Evolutionary conservation across 2,329 filamentous ascomycete genomes (phyloP).

Genomic region (Colletotrichum navitas): DNA sequence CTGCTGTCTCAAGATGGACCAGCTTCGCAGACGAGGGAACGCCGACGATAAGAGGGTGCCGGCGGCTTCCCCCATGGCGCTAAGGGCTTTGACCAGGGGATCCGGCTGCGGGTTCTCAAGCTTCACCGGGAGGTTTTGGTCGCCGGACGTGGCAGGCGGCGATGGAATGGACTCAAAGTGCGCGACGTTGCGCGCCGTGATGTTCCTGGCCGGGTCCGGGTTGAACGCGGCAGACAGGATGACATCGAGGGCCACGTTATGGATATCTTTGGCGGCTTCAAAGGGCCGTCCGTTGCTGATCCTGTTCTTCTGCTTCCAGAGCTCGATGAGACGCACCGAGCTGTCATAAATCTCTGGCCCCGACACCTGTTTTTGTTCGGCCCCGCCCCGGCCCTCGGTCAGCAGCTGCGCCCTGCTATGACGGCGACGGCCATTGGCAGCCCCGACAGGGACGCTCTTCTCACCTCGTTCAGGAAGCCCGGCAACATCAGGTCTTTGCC

Average conservation of each 20-base stretch:
- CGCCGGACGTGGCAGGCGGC: not conserved
- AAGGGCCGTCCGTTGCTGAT: slow-evolving; percentile 50
- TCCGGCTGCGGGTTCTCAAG: not conserved
- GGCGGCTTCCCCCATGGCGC: not conserved
- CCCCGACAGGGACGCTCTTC: not conserved
- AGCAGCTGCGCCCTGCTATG: not conserved
- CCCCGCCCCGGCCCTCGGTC: too few species aligned
- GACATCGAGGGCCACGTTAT: slow-evolving; percentile 51
- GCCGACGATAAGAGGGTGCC: slow-evolving; percentile 1
- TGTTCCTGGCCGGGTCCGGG: slow-evolving; percentile 31
- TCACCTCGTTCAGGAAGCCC: slow-evolving; percentile 48
- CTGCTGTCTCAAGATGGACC: not conserved
- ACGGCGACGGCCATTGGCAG: not conserved
- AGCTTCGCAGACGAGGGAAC: not conserved
- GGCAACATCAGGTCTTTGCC: slow-evolving; percentile 55
- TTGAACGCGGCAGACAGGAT: slow-evolving; percentile 53
- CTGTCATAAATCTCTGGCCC: slow-evolving; percentile 53
- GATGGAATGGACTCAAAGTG: slow-evolving; percentile 3
- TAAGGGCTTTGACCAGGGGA: not conserved
- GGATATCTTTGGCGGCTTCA: slow-evolving; percentile 49
- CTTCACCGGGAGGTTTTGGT: not conserved
- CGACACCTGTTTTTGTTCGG: slow-evolving; percentile 46
- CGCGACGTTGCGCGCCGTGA: slow-evolving; percentile 2
- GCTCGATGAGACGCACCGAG: slow-evolving; percentile 47
- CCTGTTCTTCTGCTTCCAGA: slow-evolving; percentile 52